Conservation (phyloP, 345 rosid species). For the Pistacia integerrima region DNA sequence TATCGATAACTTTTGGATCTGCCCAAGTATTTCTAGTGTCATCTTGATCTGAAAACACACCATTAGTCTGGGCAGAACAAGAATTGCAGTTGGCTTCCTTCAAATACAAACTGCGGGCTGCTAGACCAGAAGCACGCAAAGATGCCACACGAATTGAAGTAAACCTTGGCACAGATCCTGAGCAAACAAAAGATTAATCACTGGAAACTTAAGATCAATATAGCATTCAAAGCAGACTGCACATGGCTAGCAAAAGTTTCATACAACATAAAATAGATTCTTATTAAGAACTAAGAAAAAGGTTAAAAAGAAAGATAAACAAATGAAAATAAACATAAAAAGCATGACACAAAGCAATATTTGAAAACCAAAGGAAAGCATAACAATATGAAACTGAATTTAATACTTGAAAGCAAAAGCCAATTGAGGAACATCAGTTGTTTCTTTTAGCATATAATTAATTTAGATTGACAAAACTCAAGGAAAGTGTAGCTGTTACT, state of each 20-base stretch:
- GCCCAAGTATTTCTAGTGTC: conserved; percentile 22
- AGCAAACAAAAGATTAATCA: conserved; percentile 11
- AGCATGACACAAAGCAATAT: neutral
- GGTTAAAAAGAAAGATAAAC: neutral
- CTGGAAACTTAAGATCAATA: neutral
- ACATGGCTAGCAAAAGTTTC: neutral
- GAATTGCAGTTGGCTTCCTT: conserved; percentile 28
- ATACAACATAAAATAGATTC: neutral
- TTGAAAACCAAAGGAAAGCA: neutral
- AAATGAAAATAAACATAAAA: neutral
- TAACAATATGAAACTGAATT: neutral
- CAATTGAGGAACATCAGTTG: neutral
- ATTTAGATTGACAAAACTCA: neutral
- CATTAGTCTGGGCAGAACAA: conserved; percentile 25
- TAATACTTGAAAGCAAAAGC: neutral
- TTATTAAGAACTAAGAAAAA: neutral
- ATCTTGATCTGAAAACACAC: conserved; percentile 41
- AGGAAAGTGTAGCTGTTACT: neutral
- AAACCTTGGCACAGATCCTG: conserved; percentile 55
- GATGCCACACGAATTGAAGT: conserved; percentile 73
- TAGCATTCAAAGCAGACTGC: neutral
- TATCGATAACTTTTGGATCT: conserved; percentile 32
- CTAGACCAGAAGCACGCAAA: conserved; percentile 67
- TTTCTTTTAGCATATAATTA: neutral
- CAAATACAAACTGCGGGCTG: conserved; percentile 41